A percentile compares a stretch with the other conserved stretches of the same genome.
phyloP scores from a whole-genome alignment of 1,284 basidiomycete species.

The Microbotryum intermedium region DNA sequence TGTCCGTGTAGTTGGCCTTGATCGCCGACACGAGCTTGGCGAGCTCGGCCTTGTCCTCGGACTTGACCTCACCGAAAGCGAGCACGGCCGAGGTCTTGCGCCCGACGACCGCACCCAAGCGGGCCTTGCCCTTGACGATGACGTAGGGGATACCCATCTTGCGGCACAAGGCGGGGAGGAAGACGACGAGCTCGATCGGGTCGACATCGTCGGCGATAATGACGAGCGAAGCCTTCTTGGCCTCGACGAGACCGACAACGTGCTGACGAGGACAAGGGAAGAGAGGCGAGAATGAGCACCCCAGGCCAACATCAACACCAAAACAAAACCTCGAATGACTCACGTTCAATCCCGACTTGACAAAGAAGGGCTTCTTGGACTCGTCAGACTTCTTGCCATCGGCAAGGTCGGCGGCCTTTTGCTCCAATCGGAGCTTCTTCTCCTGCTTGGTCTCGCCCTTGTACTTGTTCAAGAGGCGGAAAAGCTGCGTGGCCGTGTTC shows the following conservation, averaged over 20 bases:
- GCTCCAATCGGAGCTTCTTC: constrained; percentile 89
- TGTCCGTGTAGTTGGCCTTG: constrained; percentile 98
- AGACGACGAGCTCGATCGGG: constrained; percentile 96
- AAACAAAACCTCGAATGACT: constrained; percentile 1
- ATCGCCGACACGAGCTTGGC: constrained; percentile 85
- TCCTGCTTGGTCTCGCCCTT: constrained; percentile 90
- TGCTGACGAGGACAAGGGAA: constrained; percentile 14
- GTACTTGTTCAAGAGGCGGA: constrained; percentile 96
- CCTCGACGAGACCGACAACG: constrained; percentile 30
- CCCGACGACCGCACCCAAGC: constrained; percentile 92
- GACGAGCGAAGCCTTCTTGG: constrained; percentile 79
- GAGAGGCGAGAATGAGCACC: neutral
- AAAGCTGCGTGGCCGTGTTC: constrained; percentile 97
- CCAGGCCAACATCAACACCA: neutral
- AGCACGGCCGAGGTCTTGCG: constrained; percentile 95
- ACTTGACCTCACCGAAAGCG: constrained; percentile 84
- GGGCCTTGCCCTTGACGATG: constrained; percentile 96
- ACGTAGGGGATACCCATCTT: constrained; percentile 99
- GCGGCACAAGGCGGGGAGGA: constrained; percentile 94
- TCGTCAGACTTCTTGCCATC: constrained; percentile 64
- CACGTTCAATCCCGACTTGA: constrained; percentile 96
- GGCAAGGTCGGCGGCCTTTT: constrained; percentile 63
- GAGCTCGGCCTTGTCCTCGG: constrained; percentile 88
- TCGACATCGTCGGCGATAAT: constrained; percentile 98
- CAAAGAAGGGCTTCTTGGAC: constrained; percentile 59